Conservation (phyloP, 352 stramenopile genomes). For the Phytophthora cryptogea region DNA sequence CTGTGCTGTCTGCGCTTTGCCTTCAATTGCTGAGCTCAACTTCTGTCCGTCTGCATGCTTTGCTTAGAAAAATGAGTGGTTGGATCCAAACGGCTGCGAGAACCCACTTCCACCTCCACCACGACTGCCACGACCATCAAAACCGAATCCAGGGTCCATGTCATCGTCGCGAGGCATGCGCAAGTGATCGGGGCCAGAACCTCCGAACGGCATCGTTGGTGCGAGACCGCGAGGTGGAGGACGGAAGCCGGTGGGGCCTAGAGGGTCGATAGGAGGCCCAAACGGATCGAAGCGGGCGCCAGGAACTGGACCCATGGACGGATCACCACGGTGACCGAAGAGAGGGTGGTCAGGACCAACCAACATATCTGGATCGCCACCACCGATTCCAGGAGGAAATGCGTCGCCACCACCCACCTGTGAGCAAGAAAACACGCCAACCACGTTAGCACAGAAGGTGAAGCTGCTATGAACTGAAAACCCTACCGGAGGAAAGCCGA, state of each 20-base stretch:
- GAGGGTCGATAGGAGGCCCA: slow-evolving; percentile 60
- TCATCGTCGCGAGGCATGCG: slow-evolving; percentile 76
- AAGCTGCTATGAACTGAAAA: background rate
- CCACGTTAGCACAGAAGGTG: too few relatives aligned
- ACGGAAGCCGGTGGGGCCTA: slow-evolving; percentile 50
- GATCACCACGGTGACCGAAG: slow-evolving; percentile 66
- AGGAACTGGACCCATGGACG: slow-evolving; percentile 61
- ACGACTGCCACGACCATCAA: slow-evolving; percentile 25
- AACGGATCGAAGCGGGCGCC: slow-evolving; percentile 86
- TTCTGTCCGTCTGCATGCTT: background rate
- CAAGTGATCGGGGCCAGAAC: slow-evolving; percentile 78
- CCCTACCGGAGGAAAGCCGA: slow-evolving; percentile 43
- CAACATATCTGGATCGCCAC: slow-evolving; percentile 69
- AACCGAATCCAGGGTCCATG: slow-evolving; percentile 55
- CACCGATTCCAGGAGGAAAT: slow-evolving; percentile 60
- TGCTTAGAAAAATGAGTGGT: slow-evolving; percentile 69
- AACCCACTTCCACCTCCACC: slow-evolving; percentile 45
- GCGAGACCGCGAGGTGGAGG: slow-evolving; percentile 43
- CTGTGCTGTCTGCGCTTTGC: background rate
- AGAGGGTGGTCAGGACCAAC: slow-evolving; percentile 78
- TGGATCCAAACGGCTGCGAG: slow-evolving; percentile 61
- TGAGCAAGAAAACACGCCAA: too few relatives aligned
- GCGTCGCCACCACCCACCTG: slow-evolving; percentile 70
- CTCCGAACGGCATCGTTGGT: slow-evolving; percentile 72
- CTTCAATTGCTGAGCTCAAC: background rate